phyloP scores from a whole-genome alignment of 148 eudicot species.

The Vaccinium darrowii region DNA sequence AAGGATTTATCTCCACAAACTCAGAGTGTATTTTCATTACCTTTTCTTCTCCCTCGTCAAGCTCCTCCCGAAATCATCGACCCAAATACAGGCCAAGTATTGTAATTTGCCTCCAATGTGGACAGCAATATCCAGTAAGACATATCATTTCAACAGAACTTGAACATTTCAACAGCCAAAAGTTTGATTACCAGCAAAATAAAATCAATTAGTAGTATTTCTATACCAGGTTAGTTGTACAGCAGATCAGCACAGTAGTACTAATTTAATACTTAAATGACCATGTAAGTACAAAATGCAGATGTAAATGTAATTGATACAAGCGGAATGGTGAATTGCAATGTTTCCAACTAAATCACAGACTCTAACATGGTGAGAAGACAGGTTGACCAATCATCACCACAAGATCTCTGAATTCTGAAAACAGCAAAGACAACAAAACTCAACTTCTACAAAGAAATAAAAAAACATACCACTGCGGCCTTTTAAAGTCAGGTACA shows the following conservation, averaged over 20 bases:
- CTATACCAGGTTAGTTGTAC: neutral
- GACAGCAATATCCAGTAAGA: neutral
- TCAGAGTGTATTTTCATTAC: neutral
- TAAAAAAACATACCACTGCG: neutral
- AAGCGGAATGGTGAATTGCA: neutral
- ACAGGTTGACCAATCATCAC: neutral
- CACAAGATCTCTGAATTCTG: neutral
- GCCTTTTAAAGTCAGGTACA: slow-evolving; percentile 55
- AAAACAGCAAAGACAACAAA: neutral
- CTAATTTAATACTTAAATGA: neutral
- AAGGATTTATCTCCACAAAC: neutral
- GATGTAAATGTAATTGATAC: neutral
- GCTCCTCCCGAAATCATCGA: neutral
- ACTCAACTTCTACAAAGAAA: too few species aligned
- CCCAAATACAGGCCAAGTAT: neutral
- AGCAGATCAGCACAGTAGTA: neutral
- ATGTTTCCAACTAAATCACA: neutral
- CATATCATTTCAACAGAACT: neutral
- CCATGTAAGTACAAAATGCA: neutral
- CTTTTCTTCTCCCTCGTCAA: neutral
- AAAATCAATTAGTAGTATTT: neutral
- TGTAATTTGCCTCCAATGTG: neutral
- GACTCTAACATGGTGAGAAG: neutral
- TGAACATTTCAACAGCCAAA: neutral
- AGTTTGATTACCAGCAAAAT: neutral